Evolutionary conservation across 306 rosid genomes (phyloP).

Genomic region (Vigna radiata): DNA sequence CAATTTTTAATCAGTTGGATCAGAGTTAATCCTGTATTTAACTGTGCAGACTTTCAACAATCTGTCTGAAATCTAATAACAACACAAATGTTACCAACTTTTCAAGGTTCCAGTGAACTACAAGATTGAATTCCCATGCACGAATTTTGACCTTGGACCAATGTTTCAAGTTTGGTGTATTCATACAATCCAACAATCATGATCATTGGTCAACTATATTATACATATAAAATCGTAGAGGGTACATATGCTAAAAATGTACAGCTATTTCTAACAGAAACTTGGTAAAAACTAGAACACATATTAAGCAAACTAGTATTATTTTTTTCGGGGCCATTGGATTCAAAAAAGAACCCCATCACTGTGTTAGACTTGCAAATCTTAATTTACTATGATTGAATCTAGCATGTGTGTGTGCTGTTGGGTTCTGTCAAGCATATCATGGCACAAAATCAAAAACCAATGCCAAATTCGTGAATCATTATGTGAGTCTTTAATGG

Average conservation of each 20-base stretch:
- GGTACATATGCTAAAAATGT: slow-evolving; percentile 40
- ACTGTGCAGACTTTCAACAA: too few relatives aligned
- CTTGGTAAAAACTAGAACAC: slow-evolving; percentile 32
- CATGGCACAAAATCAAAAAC: slow-evolving; percentile 41
- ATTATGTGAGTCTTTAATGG: slow-evolving; percentile 35
- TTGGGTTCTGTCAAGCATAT: slow-evolving; percentile 27
- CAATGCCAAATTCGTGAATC: slow-evolving; percentile 39
- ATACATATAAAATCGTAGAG: slow-evolving; percentile 33
- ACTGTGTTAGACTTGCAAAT: slow-evolving; percentile 48
- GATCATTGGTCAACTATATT: slow-evolving; percentile 35
- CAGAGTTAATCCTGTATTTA: not conserved
- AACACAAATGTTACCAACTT: not conserved
- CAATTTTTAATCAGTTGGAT: not conserved
- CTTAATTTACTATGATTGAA: slow-evolving; percentile 46
- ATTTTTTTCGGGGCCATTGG: slow-evolving; percentile 39
- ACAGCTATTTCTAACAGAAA: slow-evolving; percentile 42
- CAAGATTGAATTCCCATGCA: not conserved
- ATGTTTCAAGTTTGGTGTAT: not conserved
- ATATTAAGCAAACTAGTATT: slow-evolving; percentile 36
- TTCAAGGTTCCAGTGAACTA: not conserved
- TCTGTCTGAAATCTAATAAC: not conserved
- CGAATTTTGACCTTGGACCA: not conserved
- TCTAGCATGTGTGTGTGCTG: slow-evolving; percentile 33
- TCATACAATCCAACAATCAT: slow-evolving; percentile 10
- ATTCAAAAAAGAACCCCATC: slow-evolving; percentile 51